Evolutionary conservation across 148 eudicot genomes (phyloP).

Genomic region (Rhododendron vialii): DNA sequence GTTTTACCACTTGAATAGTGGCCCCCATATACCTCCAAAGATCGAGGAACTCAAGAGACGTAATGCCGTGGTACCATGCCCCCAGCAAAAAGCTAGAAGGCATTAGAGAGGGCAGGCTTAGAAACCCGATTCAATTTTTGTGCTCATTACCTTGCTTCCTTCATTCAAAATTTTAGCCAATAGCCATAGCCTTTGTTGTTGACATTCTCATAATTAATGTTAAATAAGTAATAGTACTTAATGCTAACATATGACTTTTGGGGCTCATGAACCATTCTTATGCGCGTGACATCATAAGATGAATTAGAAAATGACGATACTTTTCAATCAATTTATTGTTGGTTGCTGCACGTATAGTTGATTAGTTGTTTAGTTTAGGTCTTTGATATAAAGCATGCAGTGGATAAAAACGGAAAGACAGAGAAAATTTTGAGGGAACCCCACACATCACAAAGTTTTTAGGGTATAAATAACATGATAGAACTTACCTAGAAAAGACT

Average conservation of each 20-base stretch:
- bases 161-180: too few species aligned
- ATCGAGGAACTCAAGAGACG: too few species aligned
- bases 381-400: not conserved
- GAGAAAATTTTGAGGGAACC: not conserved
- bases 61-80: too few species aligned
- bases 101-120: too few species aligned
- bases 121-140: too few species aligned
- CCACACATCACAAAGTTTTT: not conserved
- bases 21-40: too few species aligned
- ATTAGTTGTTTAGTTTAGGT: not conserved
- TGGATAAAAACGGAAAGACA: not conserved
- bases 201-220: not conserved
- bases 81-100: too few species aligned
- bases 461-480: not conserved
- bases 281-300: not conserved
- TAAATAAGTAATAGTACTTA: not conserved
- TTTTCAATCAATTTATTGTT: not conserved
- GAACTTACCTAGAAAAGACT: conserved; percentile 52
- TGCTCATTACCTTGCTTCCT: too few species aligned
- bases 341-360: not conserved
- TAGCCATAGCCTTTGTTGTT: not conserved
- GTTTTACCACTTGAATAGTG: too few species aligned
- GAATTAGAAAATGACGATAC: too few species aligned
- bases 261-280: not conserved
- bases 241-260: not conserved